Evolutionary conservation across 2,329 filamentous ascomycete species (phyloP), one percentile per base, ranked within the genome.

Genomic region (Aspergillus intermedius): DNA sequence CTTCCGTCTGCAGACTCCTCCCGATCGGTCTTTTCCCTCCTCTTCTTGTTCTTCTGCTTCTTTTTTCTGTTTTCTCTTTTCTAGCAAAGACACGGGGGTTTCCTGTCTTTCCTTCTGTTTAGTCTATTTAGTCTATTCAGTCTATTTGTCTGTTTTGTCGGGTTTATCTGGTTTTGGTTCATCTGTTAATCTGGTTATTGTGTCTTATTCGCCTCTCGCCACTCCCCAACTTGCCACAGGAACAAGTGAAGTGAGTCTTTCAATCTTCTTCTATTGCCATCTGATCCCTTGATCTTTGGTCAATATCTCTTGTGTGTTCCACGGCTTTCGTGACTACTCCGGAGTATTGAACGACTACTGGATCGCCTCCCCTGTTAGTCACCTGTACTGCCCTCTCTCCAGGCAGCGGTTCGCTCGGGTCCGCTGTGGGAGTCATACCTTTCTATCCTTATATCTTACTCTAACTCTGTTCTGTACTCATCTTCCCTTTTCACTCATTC

Each of bases 1-100:
- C 39, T 17, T 53, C 53, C 54, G 51, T 51, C 45, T 48, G 50
- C 51, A 49, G 53, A 49, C 37, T 44, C 19, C 25, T 42, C 48
- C 45, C 52, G 46, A 46, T 47, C 44, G 46, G 22, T 40, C 45
- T 28, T 48, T 30, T 41, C 30, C 32, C 25, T 40, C 42, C 25
- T 17, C 43, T 30, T 49, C 42, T 13, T 25, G 1, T 15, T 17
- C 13, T 10, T 41, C 42, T 41, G 21, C 34, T 39, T 25, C 41
- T 49, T 21, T 42, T 43, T 28, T 46, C 15, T 37, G 22, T 44
- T 42, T 44, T 47, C 42, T 21, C 23, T 41, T 25, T 8, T 41
- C 17, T 39, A 39, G n/a, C 12, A 39, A 19, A 39, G 19, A 13
- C 17, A 19, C 39, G 39, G 12, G 15, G 22, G 13, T 28, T 22